Evolutionary conservation across 352 stramenopile species (phyloP).

Genomic region (Phytophthora cactorum): DNA sequence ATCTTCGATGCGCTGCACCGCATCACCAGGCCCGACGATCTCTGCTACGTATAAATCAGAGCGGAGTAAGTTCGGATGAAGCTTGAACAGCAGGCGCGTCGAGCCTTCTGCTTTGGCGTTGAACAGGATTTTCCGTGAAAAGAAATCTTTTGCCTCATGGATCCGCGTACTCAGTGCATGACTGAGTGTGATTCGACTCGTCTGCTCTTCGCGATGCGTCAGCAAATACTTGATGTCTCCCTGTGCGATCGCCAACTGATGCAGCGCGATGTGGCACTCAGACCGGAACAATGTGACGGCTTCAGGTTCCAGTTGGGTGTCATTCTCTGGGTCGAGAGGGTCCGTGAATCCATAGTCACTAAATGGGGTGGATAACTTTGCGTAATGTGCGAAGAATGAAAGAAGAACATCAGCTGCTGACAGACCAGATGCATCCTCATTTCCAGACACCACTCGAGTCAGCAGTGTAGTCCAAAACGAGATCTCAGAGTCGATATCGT

Average conservation of each 20-base stretch:
- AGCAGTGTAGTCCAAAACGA: constrained; percentile 71
- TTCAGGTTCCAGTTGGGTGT: constrained; percentile 60
- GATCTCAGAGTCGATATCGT: constrained; percentile 64
- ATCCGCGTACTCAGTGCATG: constrained; percentile 72
- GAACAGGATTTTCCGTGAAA: constrained; percentile 69
- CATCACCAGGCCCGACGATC: constrained; percentile 64
- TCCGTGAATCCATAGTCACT: constrained; percentile 64
- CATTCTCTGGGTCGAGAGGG: constrained; percentile 63
- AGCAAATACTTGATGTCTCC: constrained; percentile 69
- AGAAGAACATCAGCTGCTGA: constrained; percentile 63
- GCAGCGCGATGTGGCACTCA: constrained; percentile 67
- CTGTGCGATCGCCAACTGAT: constrained; percentile 66
- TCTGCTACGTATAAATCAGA: constrained; percentile 79
- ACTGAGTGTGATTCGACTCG: constrained; percentile 72
- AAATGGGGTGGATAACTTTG: constrained; percentile 52
- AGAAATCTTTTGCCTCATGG: constrained; percentile 65
- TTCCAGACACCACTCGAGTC: constrained; percentile 42
- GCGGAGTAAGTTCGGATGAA: constrained; percentile 71
- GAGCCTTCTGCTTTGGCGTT: constrained; percentile 45
- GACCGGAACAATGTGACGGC: constrained; percentile 58
- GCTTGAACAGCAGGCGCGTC: constrained; percentile 41
- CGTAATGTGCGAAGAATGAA: constrained; percentile 62
- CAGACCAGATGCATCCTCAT: constrained; percentile 37
- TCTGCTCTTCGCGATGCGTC: constrained; percentile 54
- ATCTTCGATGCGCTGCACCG: constrained; percentile 66